Percentiles rank a stretch among this genome's conserved stretches.
Conservation (phyloP, 306 rosid genomes). For the Psophocarpus tetragonolobus region DNA sequence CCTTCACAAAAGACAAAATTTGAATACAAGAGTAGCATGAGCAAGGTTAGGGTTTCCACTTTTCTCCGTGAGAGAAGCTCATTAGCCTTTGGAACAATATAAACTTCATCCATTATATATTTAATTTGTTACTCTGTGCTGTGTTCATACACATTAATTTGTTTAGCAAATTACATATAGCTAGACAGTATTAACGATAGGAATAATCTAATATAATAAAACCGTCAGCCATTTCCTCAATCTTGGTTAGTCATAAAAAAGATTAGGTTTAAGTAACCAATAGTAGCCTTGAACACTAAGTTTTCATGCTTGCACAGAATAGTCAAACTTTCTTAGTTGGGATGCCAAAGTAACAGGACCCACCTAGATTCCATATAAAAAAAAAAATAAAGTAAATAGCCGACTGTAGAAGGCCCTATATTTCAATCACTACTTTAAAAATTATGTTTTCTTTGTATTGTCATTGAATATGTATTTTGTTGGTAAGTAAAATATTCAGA, state of each 20-base stretch:
- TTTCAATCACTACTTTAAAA: not conserved
- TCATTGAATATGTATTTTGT: no score
- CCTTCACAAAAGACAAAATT: conserved; percentile 35
- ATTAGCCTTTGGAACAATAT: conserved; percentile 4
- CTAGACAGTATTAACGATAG: not conserved
- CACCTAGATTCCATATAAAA: conserved; percentile 34
- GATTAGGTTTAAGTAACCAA: not conserved
- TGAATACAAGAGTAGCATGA: conserved; percentile 29
- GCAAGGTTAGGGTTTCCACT: conserved; percentile 20
- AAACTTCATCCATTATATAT: not conserved
- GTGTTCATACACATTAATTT: not conserved
- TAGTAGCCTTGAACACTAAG: not conserved
- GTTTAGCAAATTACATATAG: not conserved
- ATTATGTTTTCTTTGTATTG: not conserved
- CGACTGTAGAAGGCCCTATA: not conserved
- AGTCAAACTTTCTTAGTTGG: conserved; percentile 29
- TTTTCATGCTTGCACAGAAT: not conserved
- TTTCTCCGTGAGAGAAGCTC: not conserved
- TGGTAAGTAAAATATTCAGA: no score
- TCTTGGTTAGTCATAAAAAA: not conserved
- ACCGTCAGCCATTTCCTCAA: not conserved
- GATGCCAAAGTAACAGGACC: conserved; percentile 24
- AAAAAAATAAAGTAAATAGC: not conserved
- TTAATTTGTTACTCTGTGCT: not conserved
- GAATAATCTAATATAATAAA: conserved; percentile 10